Percentiles rank a stretch among this genome's conserved stretches.
Conservation (phyloP, 495 filamentous ascomycete species). For the Penicillium roqueforti region DNA sequence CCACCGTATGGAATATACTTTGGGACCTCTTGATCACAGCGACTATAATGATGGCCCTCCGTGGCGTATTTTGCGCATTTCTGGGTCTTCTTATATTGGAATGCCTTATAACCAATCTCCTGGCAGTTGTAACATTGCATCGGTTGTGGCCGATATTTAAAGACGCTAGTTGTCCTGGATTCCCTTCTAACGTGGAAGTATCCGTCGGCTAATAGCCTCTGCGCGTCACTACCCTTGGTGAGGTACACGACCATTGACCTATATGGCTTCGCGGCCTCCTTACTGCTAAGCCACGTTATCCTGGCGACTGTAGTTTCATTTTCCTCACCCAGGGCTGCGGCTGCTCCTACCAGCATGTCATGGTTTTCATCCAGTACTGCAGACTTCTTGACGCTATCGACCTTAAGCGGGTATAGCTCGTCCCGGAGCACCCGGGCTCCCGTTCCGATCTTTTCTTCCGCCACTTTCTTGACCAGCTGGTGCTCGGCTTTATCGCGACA, state of each 20-base stretch:
- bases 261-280: constrained; percentile 27
- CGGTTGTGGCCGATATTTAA: constrained; percentile 25
- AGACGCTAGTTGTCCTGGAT: constrained; percentile 25
- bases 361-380: constrained; percentile 24
- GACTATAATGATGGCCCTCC: constrained; percentile 24
- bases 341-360: constrained; percentile 11
- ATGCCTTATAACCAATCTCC: no score
- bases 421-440: constrained; percentile 30
- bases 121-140: not conserved
- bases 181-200: constrained; percentile 27
- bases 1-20: constrained; percentile 26
- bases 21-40: constrained; percentile 16
- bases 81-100: constrained; percentile 13
- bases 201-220: constrained; percentile 23
- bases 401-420: constrained; percentile 32
- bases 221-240: constrained; percentile 25
- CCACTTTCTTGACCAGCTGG: constrained; percentile 26
- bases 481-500: constrained; percentile 16
- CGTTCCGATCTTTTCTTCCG: constrained; percentile 16
- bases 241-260: constrained; percentile 34
- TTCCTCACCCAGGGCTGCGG: constrained; percentile 19
- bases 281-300: constrained; percentile 32
- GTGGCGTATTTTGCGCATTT: constrained; percentile 26
- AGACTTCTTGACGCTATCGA: constrained; percentile 29
- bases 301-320: constrained; percentile 22